Conservation (phyloP, 2,329 filamentous ascomycete genomes). For the Cladorrhinum sp. region DNA sequence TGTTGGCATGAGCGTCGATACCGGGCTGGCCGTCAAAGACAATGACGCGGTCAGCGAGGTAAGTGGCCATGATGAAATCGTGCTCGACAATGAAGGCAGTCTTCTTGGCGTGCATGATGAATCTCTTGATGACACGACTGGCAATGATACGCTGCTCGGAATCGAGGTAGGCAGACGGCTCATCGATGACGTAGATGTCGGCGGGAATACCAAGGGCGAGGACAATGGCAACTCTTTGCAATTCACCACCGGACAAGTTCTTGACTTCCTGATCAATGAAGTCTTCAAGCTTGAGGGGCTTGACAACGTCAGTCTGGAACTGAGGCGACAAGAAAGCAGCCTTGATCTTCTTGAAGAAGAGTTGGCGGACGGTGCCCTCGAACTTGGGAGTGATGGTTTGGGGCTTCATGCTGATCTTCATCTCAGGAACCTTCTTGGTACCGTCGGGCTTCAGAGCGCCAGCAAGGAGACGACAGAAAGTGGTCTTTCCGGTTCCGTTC, state of each 20-base stretch:
- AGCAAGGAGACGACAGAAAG: conserved; percentile 94
- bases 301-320: conserved; percentile 99
- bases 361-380: conserved; percentile 89
- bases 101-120: conserved; percentile 99
- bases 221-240: conserved; percentile 89
- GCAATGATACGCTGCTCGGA: conserved; percentile 99
- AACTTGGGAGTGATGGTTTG: conserved; percentile 99
- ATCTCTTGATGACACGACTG: conserved; percentile 96
- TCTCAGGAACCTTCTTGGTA: conserved; percentile 73
- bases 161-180: conserved; percentile 95
- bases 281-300: conserved; percentile 97
- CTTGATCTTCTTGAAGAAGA: conserved; percentile 99
- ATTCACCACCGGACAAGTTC: conserved; percentile 97
- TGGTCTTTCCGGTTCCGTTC: conserved; percentile 93
- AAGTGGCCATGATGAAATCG: conserved; percentile 94
- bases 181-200: conserved; percentile 98
- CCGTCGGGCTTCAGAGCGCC: conserved; percentile 90
- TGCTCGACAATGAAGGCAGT: conserved; percentile 99
- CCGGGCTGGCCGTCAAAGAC: conserved; percentile 96
- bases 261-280: conserved; percentile 99
- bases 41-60: conserved; percentile 85
- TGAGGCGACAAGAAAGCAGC: conserved; percentile 92
- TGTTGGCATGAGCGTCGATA: conserved; percentile 81
- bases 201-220: conserved; percentile 92
- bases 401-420: conserved; percentile 99